Percentiles rank a stretch among this genome's conserved stretches.
These are phyloP conservation scores for Sporothrix variecibatus DNA, from an alignment of 2,329 filamentous ascomycete species.

Conservation along the genomic window DNA sequence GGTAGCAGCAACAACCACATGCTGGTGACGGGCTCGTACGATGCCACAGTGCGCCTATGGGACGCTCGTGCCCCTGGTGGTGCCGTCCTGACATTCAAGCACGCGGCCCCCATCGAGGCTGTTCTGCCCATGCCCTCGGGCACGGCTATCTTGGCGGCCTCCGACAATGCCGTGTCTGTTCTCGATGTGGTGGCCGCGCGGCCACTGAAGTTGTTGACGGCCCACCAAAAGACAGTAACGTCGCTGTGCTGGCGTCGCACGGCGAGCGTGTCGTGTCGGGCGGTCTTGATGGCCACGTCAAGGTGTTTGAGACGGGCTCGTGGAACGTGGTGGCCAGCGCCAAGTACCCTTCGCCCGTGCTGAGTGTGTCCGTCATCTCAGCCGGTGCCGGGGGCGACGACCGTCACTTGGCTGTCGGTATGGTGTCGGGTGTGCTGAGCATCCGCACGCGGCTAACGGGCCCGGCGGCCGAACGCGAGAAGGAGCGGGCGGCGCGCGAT, in stretches of 20 bases:
- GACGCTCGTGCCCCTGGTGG: constrained; percentile 73
- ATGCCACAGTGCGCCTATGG: constrained; percentile 91
- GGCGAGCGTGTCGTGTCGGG: constrained; percentile 82
- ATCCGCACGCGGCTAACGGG: constrained; percentile 33
- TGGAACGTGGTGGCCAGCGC: constrained; percentile 97
- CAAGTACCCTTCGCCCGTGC: constrained; percentile 90
- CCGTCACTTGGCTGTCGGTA: constrained; percentile 90
- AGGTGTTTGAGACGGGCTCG: constrained; percentile 88
- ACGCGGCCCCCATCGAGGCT: constrained; percentile 82
- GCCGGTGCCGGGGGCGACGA: constrained; percentile 72
- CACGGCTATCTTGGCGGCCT: constrained; percentile 80
- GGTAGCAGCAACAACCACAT: constrained; percentile 57
- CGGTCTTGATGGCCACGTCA: constrained; percentile 92
- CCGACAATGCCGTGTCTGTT: constrained; percentile 85
- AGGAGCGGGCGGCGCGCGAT: constrained; percentile 68
- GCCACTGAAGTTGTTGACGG: constrained; percentile 81
- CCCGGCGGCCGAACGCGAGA: constrained; percentile 27
- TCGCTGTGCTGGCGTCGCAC: constrained; percentile 78
- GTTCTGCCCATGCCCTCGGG: constrained; percentile 86
- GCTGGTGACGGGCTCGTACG: constrained; percentile 88
- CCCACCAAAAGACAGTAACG: constrained; percentile 98
- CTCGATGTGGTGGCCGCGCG: constrained; percentile 90
- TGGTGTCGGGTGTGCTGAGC: constrained; percentile 83
- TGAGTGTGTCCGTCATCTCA: constrained; percentile 76
- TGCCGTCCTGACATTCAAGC: constrained; percentile 89